These are phyloP conservation scores for Endocalyx cinctus DNA, from an alignment of 2,329 filamentous ascomycete genomes.

Conservation along the genomic window DNA sequence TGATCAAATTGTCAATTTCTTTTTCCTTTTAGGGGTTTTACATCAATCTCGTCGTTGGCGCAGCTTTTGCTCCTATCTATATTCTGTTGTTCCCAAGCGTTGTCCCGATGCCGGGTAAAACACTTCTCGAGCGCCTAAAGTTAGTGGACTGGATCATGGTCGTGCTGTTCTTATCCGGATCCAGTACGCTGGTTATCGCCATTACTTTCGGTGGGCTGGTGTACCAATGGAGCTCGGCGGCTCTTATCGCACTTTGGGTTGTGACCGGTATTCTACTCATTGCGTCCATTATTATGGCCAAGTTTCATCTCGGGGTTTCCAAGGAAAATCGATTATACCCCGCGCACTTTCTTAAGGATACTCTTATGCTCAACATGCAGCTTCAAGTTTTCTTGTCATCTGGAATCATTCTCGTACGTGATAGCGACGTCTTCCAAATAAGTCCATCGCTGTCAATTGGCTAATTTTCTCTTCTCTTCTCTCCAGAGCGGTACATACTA, in stretches of 20 bases:
- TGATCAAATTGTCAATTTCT: not conserved
- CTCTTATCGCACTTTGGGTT: conserved; percentile 40
- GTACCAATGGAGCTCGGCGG: conserved; percentile 39
- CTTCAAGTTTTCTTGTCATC: conserved; percentile 14
- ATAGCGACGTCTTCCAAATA: not conserved
- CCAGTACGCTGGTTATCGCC: conserved; percentile 38
- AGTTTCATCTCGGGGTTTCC: conserved; percentile 33
- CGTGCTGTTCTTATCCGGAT: conserved; percentile 35
- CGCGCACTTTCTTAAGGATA: conserved; percentile 29
- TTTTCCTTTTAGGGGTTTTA: conserved; percentile 34
- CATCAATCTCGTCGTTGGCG: conserved; percentile 48
- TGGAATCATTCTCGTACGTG: conserved; percentile 10
- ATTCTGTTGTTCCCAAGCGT: conserved; percentile 23
- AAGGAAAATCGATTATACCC: conserved; percentile 34
- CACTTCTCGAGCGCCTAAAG: conserved; percentile 20
- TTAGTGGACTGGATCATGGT: conserved; percentile 40
- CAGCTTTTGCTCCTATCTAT: conserved; percentile 23
- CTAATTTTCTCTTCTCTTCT: no score
- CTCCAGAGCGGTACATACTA: conserved; percentile 39
- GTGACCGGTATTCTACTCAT: conserved; percentile 36
- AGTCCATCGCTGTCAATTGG: no score
- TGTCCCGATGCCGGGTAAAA: conserved; percentile 7
- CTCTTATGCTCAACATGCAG: conserved; percentile 11
- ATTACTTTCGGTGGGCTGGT: conserved; percentile 44
- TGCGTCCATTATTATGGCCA: conserved; percentile 24